A percentile compares a stretch with the other conserved stretches of the same genome.
These are phyloP conservation scores for Annulohypoxylon moriforme DNA, from an alignment of 495 filamentous ascomycete species.

Conservation along the genomic window DNA sequence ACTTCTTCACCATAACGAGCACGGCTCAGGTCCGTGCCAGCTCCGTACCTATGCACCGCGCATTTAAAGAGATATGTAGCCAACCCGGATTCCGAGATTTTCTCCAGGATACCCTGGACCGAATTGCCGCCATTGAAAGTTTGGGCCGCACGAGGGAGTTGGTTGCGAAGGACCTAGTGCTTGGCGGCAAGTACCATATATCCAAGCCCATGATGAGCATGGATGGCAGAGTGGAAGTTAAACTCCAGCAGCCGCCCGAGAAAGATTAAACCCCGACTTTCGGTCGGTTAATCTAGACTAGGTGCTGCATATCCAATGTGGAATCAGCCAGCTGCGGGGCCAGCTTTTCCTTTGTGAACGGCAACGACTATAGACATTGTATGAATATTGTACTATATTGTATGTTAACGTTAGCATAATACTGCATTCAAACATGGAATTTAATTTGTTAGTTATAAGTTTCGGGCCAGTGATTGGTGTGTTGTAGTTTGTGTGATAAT, in stretches of 20 bases:
- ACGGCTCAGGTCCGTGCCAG: slow-evolving; percentile 90
- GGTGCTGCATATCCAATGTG: background rate
- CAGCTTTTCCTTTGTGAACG: slow-evolving; percentile 31
- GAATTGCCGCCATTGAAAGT: slow-evolving; percentile 91
- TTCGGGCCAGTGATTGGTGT: background rate
- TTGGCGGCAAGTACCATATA: slow-evolving; percentile 83
- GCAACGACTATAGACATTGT: slow-evolving; percentile 24
- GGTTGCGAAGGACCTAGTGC: slow-evolving; percentile 81
- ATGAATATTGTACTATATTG: slow-evolving; percentile 21
- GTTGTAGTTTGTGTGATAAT: background rate
- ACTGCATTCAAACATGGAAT: background rate
- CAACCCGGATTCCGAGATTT: slow-evolving; percentile 80
- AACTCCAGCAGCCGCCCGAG: slow-evolving; percentile 31
- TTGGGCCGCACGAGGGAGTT: slow-evolving; percentile 91
- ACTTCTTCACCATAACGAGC: slow-evolving; percentile 94
- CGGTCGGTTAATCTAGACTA: background rate
- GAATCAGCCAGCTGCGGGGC: slow-evolving; percentile 15
- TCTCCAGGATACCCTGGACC: slow-evolving; percentile 81
- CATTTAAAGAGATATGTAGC: slow-evolving; percentile 83
- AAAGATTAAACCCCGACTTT: background rate
- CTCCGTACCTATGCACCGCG: slow-evolving; percentile 94
- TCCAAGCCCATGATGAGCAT: slow-evolving; percentile 49
- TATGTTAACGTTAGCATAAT: slow-evolving; percentile 7
- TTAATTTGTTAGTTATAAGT: background rate
- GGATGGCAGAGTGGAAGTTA: slow-evolving; percentile 44